A percentile compares a stretch with the other conserved stretches of the same genome.
Conservation (phyloP, 2,329 filamentous ascomycete genomes). For the Allantophomopsis cytisporea region DNA sequence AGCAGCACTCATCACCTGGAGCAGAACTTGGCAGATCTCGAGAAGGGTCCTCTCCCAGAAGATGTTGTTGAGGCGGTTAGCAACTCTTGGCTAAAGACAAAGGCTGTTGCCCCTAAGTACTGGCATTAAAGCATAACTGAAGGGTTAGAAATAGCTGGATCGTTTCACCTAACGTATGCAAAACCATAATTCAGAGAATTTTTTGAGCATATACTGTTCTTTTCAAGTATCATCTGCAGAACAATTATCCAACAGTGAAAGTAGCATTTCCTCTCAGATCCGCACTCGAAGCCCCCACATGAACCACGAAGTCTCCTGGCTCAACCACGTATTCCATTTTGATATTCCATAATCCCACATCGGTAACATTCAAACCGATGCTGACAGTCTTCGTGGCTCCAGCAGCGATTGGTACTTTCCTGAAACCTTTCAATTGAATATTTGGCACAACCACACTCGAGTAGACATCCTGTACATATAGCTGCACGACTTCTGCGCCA, state of each 20-base stretch:
- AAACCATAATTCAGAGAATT: no score
- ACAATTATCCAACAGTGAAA: conserved; percentile 28
- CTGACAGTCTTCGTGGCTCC: conserved; percentile 38
- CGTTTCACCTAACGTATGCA: no score
- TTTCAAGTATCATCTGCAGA: no score
- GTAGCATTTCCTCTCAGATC: conserved; percentile 42
- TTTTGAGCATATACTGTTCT: no score
- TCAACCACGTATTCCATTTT: conserved; percentile 63
- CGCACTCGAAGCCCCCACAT: conserved; percentile 44
- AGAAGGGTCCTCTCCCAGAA: conserved; percentile 25
- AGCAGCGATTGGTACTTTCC: conserved; percentile 46
- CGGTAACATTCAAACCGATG: conserved; percentile 47
- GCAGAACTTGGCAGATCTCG: conserved; percentile 28
- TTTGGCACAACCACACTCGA: conserved; percentile 50
- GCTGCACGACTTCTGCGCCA: conserved; percentile 39
- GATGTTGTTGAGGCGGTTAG: conserved; percentile 24
- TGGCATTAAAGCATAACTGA: conserved; percentile 14
- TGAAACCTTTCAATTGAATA: conserved; percentile 55
- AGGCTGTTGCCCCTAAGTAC: conserved; percentile 16
- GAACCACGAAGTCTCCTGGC: conserved; percentile 50
- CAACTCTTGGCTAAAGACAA: conserved; percentile 20
- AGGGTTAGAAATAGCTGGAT: no score
- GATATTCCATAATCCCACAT: conserved; percentile 61
- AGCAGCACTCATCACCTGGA: conserved; percentile 41
- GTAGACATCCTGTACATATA: conserved; percentile 37